Percentiles rank a stretch among this genome's conserved stretches.
phyloP scores from a whole-genome alignment of 2,329 filamentous ascomycete species.

The Monosporascus sp. region DNA sequence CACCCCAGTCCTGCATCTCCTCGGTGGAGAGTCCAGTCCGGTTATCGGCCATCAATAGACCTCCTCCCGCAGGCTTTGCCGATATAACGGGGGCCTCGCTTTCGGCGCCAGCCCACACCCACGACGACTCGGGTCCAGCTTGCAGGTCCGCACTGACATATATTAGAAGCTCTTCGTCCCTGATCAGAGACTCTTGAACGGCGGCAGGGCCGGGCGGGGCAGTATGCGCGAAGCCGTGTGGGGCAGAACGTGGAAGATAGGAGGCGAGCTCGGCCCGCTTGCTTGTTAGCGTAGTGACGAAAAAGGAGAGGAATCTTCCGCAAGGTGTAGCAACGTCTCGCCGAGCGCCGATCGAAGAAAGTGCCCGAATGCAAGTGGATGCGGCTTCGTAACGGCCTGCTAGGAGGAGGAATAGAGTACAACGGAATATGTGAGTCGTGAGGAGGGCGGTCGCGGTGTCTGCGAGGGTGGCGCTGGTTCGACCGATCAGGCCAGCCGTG shows the following conservation, averaged over 20 bases:
- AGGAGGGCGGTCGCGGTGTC: conserved; percentile 69
- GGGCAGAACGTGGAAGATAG: conserved; percentile 21
- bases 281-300: conserved; percentile 60
- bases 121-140: conserved; percentile 68
- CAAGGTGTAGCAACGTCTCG: conserved; percentile 72
- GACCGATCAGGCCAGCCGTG: conserved; percentile 69
- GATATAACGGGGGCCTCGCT: conserved; percentile 29
- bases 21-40: conserved; percentile 49
- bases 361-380: conserved; percentile 64
- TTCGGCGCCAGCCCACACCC: conserved; percentile 73
- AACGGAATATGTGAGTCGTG: conserved; percentile 83
- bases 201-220: conserved; percentile 15
- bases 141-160: conserved; percentile 87
- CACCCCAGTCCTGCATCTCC: conserved; percentile 66
- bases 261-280: conserved; percentile 43
- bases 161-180: conserved; percentile 82
- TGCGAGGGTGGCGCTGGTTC: conserved; percentile 56
- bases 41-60: conserved; percentile 40
- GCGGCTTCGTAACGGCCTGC: conserved; percentile 69
- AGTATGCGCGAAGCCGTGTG: conserved; percentile 19
- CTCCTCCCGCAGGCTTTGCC: conserved; percentile 27
- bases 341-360: conserved; percentile 63
- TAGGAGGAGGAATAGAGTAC: conserved; percentile 72
- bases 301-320: conserved; percentile 77
- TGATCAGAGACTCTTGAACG: conserved; percentile 35